Evolutionary conservation across 148 eudicot genomes (phyloP), one percentile per base, ranked within the genome.

Genomic region (Silene uniflora): DNA sequence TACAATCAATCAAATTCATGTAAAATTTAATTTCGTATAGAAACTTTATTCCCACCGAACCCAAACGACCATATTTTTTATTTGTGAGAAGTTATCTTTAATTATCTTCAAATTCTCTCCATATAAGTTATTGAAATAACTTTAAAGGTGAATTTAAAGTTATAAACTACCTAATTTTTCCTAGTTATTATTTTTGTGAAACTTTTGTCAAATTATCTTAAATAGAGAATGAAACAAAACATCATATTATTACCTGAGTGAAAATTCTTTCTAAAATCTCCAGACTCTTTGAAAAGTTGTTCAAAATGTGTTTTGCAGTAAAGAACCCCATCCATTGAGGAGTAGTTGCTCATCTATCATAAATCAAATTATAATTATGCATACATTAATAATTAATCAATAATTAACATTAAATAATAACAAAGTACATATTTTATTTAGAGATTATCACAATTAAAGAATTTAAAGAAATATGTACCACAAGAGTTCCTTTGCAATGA

Each of bases 241-340:
- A 25, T 47, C 6, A 21, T 69, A 14, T 9, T 1, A 12, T 56
- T 65, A 92, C 98, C 80, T 55, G 87, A 64, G 17, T 92, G 90
- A 74, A 96, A 96, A 72, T 96, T 96, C 89, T 89, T 96, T 89
- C 91, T 91, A 73, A 92, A 96, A 84, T 96, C 88, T 42, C 99
- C 98, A 2, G 91, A 89, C 81, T 96, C 95, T 86, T 96, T 96
- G 76, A 89, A 96, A 55, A 96, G 95, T 68, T 96, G 99, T 73
- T 96, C 99, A 76, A 92, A 93, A 79, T 96, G 99, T 77, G 94
- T 35, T 69, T 91, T 96, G 91, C 99, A 96, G 70, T 96, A 96
- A 24, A 96, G 95, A 72, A 93, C 89, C 74, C 98, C 99, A 83
- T 96, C 98, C 99, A 96, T 96, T 66, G 99, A 96, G 10, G 98